Base-by-base conservation (phyloP, 2,329 filamentous ascomycete genomes). In the Clonostachys rhizophaga region DNA sequence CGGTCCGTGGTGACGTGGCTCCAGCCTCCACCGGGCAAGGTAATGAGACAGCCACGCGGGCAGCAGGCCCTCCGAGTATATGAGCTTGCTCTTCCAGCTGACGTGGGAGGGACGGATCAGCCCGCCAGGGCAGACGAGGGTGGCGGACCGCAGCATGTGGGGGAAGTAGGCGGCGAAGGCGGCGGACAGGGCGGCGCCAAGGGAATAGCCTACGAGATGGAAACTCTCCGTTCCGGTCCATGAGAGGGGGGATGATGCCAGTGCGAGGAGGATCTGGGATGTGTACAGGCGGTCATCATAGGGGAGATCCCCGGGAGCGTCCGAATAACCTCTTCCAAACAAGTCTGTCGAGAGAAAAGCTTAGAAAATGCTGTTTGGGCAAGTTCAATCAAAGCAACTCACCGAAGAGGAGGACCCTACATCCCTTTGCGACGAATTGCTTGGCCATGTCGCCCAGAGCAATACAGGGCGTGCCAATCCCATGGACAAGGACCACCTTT, bases 391-490 rank as follows among this genome's bases (percentile, higher is more conserved):
- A 43, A 4, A 16, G 42, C 39, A 10, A 72, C 76, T 65, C 67
- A 79, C 81, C 84, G 59, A 92, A 90, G 2, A 92, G 68, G 78
- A 95, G 85, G 3, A 95, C 89, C 50, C 89, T 75, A 62, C 79
- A 91, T 1, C 88, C 87, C 47, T 72, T 74, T 7, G 70, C 67
- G 1, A 79, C 87, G 45, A 95, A 72, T 45, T 75, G 78, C 58
- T 81, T 72, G 13, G 86, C 86, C 35, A 94, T 62, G 40, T 79
- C 75, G 3, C 81, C 83, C 16, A 92, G 67, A 0, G 87, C 77
- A 43, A 91, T 70, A 51, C 83, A 84, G 1, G 90, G 89, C 6
- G 89, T 94, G 44, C 83, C 87, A 57, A 94, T 91, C 6, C 90
- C 90, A 63, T 92, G 90, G 14, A 95, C 67, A 24, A 95, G 69